Evolutionary conservation across 768 basidiomycete species (phyloP).

Genomic region (Lentinula sp.): DNA sequence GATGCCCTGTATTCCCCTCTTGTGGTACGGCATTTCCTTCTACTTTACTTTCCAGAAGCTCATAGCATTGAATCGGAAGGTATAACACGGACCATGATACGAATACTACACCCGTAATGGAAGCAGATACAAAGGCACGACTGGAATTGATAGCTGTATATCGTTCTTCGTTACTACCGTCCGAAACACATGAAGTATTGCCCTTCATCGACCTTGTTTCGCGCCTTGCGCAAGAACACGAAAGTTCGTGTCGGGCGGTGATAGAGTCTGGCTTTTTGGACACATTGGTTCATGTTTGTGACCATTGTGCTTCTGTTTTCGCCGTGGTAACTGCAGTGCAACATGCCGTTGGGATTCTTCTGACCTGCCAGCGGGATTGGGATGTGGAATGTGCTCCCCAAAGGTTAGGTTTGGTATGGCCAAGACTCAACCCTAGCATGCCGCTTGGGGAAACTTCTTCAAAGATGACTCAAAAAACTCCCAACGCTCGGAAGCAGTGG

Average conservation of each 20-base stretch:
- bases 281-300: not conserved
- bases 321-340: not conserved
- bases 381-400: not conserved
- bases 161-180: slow-evolving; percentile 7
- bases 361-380: not conserved
- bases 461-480: not conserved
- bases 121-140: not conserved
- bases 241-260: not conserved
- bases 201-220: slow-evolving; percentile 9
- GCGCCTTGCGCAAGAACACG: slow-evolving; percentile 6
- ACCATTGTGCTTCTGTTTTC: not conserved
- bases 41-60: not conserved
- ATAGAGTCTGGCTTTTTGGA: slow-evolving; percentile 5
- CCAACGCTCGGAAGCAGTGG: not conserved
- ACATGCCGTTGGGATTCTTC: not conserved
- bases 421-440: not conserved
- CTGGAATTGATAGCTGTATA: slow-evolving; percentile 8
- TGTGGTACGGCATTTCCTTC: slow-evolving; percentile 3
- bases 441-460: not conserved
- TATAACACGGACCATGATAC: not conserved
- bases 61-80: not conserved
- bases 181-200: slow-evolving; percentile 6
- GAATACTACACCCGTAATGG: not conserved
- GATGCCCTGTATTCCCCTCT: slow-evolving; percentile 7
- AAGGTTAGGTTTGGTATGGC: slow-evolving; percentile 8